Evolutionary conservation across 2,329 filamentous ascomycete genomes (phyloP), one percentile per base, ranked within the genome.

Genomic region (Dothidotthia symphoricarpi): DNA sequence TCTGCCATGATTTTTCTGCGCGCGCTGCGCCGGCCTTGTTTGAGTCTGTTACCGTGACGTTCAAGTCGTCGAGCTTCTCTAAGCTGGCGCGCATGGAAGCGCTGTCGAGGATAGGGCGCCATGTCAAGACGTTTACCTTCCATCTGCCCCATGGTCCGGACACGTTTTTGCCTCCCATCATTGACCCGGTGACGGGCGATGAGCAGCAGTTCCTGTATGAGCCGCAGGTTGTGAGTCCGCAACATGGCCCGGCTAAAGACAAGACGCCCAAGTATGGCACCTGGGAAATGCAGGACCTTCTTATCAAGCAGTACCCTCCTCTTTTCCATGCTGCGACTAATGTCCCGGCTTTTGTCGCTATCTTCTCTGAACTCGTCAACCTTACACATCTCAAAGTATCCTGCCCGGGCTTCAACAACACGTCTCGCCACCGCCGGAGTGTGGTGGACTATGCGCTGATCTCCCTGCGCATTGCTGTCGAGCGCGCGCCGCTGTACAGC

Each of bases 301-400:
- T 95, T 44, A 86, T 88, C 11, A 82, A 88, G 61, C 88, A 95
- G 68, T 95, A 94, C 58, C 87, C 88, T 35, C 87, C 89, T 5
- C 71, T 95, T 3, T 95, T 95, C 69, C 89, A 95, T 60, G 86
- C 88, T 6, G 86, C 89, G 6, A 91, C 87, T 44, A 93, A 95
- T 60, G 84, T 94, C 6, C 80, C 86, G 4, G 86, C 86, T 26
- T 95, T 95, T 69, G 82, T 91, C 53, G 76, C 81, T 47, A 86
- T 86, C 32, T 74, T 95, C 60, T 77, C 76, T 24, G 72, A 82
- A 46, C 66, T 95, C 56, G 71, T 79, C 41, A 85, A 83, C 53
- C 72, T 95, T 55, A 74, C 79, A 30, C 86, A 91, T 62, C 73
- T 95, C 42, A 84, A 79, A 32, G 77, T 95, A 59, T 82, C 80